Evolutionary conservation across 805 yeast species (phyloP).

Genomic region (Candida ipomoeae): DNA sequence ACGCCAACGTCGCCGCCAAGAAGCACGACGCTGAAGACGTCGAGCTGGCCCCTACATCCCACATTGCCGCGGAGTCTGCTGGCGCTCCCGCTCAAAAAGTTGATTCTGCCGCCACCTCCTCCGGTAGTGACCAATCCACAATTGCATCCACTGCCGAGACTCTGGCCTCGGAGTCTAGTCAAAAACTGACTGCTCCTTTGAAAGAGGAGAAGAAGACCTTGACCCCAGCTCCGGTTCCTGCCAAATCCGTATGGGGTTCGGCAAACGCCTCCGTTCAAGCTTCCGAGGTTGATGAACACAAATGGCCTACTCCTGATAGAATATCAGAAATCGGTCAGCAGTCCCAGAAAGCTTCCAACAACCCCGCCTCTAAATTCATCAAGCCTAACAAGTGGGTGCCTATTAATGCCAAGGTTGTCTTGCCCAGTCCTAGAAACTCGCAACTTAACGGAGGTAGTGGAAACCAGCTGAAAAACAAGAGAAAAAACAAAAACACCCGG

Average conservation of each 20-base stretch:
- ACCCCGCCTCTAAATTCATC: constrained; percentile 27
- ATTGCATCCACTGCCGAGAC: constrained; percentile 9
- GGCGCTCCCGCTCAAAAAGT: constrained; percentile 5
- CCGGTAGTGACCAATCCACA: constrained; percentile 8
- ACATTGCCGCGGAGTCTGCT: background rate
- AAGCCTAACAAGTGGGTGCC: constrained; percentile 47
- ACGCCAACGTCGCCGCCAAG: constrained; percentile 42
- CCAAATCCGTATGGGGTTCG: constrained; percentile 41
- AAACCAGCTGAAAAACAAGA: constrained; percentile 24
- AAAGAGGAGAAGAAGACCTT: constrained; percentile 30
- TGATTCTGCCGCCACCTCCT: constrained; percentile 4
- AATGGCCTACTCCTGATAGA: constrained; percentile 44
- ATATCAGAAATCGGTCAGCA: constrained; percentile 16
- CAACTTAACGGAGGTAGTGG: constrained; percentile 16
- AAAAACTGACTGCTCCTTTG: constrained; percentile 6
- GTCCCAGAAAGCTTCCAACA: constrained; percentile 12
- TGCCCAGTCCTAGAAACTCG: constrained; percentile 33
- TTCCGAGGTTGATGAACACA: constrained; percentile 35
- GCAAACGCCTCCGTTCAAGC: constrained; percentile 17
- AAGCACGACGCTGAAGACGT: constrained; percentile 20
- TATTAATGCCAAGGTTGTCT: constrained; percentile 38
- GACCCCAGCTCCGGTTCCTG: constrained; percentile 46
- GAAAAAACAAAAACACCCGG: constrained; percentile 22
- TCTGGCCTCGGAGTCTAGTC: background rate
- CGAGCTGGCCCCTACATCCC: constrained; percentile 6